Evolutionary conservation across 257 asterid species (phyloP), one percentile per base, ranked within the genome.

Genomic region (Forsythia viridissima): DNA sequence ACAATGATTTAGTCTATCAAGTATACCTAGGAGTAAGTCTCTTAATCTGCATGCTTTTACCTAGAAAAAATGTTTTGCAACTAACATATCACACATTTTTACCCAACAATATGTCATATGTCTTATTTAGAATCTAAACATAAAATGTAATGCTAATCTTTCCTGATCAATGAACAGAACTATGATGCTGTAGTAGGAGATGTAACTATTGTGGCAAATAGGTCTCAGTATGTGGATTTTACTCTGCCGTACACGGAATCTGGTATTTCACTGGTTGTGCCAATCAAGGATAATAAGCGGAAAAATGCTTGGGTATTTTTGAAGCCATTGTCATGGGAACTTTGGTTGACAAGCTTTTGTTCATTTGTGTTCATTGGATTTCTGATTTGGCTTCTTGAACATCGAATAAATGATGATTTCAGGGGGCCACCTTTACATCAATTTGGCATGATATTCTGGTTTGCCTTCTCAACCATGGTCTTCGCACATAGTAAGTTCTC

Each of bases 381-480:
- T 37, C 69, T 77, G 2, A 68, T 80, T 44, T 80, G 84, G 84
- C 24, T 77, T 38, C 80, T 80, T 5, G 84, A 84, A 67, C 80
- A 59, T 9, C 68, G 82, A 20, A 40, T 73, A 4, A 80, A 73
- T 39, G 81, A 81, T 18, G 83, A 80, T 52, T 73, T 80, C 34
- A 74, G 84, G 70, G 82, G 82, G n/a, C 71, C 82, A 11, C 20
- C 61, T 55, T 37, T 18, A 8, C 80, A 84, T 13, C 93, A 90
- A 83, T 41, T 87, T 36, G 94, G 92, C 77, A 75, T 66, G 78
- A 71, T 78, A 34, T 77, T 88, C 65, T 90, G 91, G 90, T 90
- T 88, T 71, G 71, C 91, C 57, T 86, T 88, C 84, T 88, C 91
- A 30, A 87, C 90, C 72, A 83, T 88, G 89, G 85, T 88, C 15